These are phyloP conservation scores for Boletus reticuloceps DNA, from an alignment of 768 basidiomycete species.

Conservation along the genomic window DNA sequence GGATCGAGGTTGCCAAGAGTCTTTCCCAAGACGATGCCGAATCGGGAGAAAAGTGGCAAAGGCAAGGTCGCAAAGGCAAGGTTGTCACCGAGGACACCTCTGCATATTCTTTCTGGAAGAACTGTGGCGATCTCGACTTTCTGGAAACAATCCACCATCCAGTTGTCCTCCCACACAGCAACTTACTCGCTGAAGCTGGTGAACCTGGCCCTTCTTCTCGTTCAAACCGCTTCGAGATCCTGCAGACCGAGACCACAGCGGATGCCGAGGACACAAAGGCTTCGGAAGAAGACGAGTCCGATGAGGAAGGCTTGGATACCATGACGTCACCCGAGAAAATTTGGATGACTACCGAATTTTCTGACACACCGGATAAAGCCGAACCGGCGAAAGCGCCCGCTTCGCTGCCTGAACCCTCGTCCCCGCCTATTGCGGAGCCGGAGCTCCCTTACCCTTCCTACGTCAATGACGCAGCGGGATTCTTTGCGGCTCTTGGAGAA, in stretches of 20 bases:
- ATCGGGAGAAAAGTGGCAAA: slow-evolving; percentile 34
- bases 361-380: not conserved
- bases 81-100: slow-evolving; percentile 25
- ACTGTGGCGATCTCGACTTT: slow-evolving; percentile 47
- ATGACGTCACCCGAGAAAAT: slow-evolving; percentile 26
- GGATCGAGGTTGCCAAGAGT: slow-evolving; percentile 37
- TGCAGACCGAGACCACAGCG: not conserved
- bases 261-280: slow-evolving; percentile 1
- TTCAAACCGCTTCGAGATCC: slow-evolving; percentile 17
- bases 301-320: slow-evolving; percentile 8
- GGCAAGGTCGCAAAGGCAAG: slow-evolving; percentile 27
- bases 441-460: slow-evolving; percentile 5
- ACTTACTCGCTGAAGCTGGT: not conserved
- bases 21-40: slow-evolving; percentile 17
- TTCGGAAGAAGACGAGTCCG: not conserved
- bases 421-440: not conserved
- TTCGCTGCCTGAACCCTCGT: not conserved
- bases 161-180: not conserved
- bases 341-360: slow-evolving; percentile 24
- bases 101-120: slow-evolving; percentile 52
- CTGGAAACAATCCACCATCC: slow-evolving; percentile 23
- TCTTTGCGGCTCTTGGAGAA: slow-evolving; percentile 40
- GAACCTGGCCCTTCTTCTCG: slow-evolving; percentile 4
- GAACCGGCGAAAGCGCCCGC: not conserved
- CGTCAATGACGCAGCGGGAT: slow-evolving; percentile 26